These are phyloP conservation scores for Hebeloma cylindrosporum DNA, from an alignment of 768 basidiomycete genomes.

Conservation along the genomic window DNA sequence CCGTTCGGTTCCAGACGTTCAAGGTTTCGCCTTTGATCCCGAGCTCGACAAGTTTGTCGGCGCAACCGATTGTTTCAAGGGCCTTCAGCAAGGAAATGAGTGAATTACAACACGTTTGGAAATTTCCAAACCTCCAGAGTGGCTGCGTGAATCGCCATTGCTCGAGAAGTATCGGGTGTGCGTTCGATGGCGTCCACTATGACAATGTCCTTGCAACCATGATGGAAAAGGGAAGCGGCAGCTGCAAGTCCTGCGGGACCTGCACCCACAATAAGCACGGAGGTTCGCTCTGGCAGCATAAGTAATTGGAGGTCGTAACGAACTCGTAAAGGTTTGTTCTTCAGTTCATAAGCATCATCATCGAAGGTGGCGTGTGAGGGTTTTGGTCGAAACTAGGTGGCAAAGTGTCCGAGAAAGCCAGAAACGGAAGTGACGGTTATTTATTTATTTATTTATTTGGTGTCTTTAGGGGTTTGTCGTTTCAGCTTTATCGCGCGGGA, in stretches of 20 bases:
- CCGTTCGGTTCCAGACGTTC: background rate
- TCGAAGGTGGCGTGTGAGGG: too few species aligned
- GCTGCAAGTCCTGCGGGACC: conserved; percentile 8
- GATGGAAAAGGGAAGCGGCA: conserved; percentile 1
- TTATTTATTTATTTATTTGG: too few species aligned
- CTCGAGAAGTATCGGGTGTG: conserved; percentile 5
- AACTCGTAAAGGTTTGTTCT: too few species aligned
- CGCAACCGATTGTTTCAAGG: conserved; percentile 5
- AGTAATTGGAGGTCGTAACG: too few species aligned
- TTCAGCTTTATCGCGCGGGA: too few species aligned
- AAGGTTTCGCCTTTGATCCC: background rate
- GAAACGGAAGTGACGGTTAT: too few species aligned
- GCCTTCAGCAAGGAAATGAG: background rate
- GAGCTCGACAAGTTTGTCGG: conserved; percentile 3
- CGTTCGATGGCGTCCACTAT: conserved; percentile 5
- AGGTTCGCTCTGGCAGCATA: conserved; percentile 3
- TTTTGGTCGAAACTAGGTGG: too few species aligned
- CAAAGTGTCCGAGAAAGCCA: too few species aligned
- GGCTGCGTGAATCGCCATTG: conserved; percentile 6
- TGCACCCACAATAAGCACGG: conserved; percentile 8
- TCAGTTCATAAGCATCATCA: too few species aligned
- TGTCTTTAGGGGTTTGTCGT: too few species aligned
- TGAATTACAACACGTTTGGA: background rate
- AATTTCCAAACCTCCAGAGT: conserved; percentile 2
- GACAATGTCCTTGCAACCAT: conserved; percentile 3